Conservation (phyloP, 2,329 filamentous ascomycete species). For the Penicillium sp. region DNA sequence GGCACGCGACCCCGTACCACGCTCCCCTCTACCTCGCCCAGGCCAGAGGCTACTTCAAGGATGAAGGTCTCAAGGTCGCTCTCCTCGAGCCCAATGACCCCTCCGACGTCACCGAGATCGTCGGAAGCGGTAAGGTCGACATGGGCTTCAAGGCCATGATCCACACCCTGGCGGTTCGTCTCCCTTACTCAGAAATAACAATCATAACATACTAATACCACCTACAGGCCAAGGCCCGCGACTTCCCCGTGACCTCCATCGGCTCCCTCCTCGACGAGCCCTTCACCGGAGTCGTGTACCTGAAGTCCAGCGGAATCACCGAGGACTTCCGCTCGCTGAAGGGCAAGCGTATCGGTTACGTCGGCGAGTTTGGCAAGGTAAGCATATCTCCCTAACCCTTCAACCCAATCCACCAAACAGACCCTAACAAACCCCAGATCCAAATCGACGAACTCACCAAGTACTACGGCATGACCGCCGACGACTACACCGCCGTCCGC, state of each 20-base stretch:
- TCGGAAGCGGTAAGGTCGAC: slow-evolving; percentile 72
- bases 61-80: slow-evolving; percentile 74
- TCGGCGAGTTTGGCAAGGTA: slow-evolving; percentile 71
- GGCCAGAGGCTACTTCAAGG: slow-evolving; percentile 69
- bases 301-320: slow-evolving; percentile 72
- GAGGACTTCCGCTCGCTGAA: slow-evolving; percentile 71
- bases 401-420: too few relatives aligned
- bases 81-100: slow-evolving; percentile 76
- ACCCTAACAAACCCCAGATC: slow-evolving; percentile 47
- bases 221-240: slow-evolving; percentile 66
- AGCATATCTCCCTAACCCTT: too few relatives aligned
- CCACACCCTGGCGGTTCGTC: slow-evolving; percentile 67
- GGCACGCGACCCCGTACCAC: slow-evolving; percentile 80
- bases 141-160: slow-evolving; percentile 84
- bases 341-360: slow-evolving; percentile 75
- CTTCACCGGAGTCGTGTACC: slow-evolving; percentile 75
- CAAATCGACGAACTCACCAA: slow-evolving; percentile 78
- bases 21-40: slow-evolving; percentile 75
- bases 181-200: background rate
- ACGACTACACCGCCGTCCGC: slow-evolving; percentile 72
- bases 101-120: slow-evolving; percentile 78
- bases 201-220: slow-evolving; percentile 4
- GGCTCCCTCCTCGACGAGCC: slow-evolving; percentile 75
- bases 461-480: slow-evolving; percentile 70
- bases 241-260: slow-evolving; percentile 70